Percentiles rank a stretch among this genome's conserved stretches.
Conservation (phyloP, 352 stramenopile species). For the Globisporangium okanoganense region DNA sequence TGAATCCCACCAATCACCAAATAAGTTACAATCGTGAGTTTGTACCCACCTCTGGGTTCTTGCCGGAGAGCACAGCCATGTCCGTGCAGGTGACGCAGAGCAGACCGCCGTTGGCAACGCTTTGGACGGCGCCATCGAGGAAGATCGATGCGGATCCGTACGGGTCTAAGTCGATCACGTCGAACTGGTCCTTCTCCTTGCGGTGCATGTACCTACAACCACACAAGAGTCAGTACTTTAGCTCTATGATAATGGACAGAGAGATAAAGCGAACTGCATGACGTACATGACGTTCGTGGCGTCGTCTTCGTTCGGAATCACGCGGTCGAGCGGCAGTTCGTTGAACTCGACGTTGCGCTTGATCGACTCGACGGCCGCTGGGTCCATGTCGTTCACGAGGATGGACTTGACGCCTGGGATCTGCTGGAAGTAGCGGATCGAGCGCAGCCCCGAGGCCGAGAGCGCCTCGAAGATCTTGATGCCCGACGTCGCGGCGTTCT, state of each 20-base stretch:
- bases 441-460: constrained; percentile 97
- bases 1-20: neutral
- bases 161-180: constrained; percentile 99
- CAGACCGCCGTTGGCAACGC: constrained; percentile 94
- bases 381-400: constrained; percentile 98
- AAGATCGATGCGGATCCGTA: constrained; percentile 99
- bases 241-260: neutral
- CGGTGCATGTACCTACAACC: constrained; percentile 50
- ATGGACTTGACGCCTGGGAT: constrained; percentile 96
- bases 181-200: constrained; percentile 91
- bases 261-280: neutral
- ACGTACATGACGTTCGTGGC: constrained; percentile 85
- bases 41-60: constrained; percentile 71
- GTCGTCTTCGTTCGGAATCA: constrained; percentile 84
- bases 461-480: constrained; percentile 98
- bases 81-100: constrained; percentile 99
- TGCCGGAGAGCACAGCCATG: constrained; percentile 92
- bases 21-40: neutral
- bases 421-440: constrained; percentile 99
- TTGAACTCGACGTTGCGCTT: constrained; percentile 94
- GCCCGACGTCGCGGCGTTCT: constrained; percentile 74
- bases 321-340: constrained; percentile 71
- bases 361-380: constrained; percentile 94
- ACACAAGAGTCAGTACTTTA: neutral
- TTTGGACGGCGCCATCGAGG: constrained; percentile 96